phyloP scores from a whole-genome alignment of 345 rosid species.

The Hypericum perforatum region DNA sequence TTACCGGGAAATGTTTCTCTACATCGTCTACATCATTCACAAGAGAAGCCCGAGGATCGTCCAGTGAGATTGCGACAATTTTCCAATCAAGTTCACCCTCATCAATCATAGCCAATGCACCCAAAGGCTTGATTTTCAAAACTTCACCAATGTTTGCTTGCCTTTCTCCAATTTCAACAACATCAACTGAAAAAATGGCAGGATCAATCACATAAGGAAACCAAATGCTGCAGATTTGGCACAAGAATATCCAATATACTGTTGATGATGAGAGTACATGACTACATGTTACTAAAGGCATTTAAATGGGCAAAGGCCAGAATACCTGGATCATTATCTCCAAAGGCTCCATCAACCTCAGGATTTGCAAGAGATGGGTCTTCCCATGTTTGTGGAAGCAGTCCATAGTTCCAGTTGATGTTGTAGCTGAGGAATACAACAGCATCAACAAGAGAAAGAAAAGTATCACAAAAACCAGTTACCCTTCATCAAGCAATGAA shows the following conservation, averaged over 20 bases:
- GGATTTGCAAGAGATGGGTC: constrained; percentile 72
- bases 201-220: not conserved
- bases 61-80: constrained; percentile 82
- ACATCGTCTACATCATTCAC: constrained; percentile 82
- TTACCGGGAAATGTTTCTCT: constrained; percentile 88
- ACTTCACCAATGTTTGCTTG: constrained; percentile 63
- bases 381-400: constrained; percentile 99
- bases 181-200: constrained; percentile 46
- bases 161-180: constrained; percentile 83
- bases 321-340: constrained; percentile 90
- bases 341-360: constrained; percentile 86
- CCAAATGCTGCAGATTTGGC: not conserved
- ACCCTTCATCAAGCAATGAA: too few relatives aligned
- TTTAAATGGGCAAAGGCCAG: not conserved
- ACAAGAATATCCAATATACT: not conserved
- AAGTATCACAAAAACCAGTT: too few relatives aligned
- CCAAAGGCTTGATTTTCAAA: constrained; percentile 77
- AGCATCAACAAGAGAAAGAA: not conserved
- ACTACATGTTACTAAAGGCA: not conserved
- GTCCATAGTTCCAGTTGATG: constrained; percentile 94
- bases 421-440: constrained; percentile 46
- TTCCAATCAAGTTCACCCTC: constrained; percentile 99
- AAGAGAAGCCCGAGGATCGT: constrained; percentile 89
- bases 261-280: not conserved
- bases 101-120: constrained; percentile 90